Evolutionary conservation across 2,329 filamentous ascomycete genomes (phyloP).

Genomic region (Calonectria naviculata): DNA sequence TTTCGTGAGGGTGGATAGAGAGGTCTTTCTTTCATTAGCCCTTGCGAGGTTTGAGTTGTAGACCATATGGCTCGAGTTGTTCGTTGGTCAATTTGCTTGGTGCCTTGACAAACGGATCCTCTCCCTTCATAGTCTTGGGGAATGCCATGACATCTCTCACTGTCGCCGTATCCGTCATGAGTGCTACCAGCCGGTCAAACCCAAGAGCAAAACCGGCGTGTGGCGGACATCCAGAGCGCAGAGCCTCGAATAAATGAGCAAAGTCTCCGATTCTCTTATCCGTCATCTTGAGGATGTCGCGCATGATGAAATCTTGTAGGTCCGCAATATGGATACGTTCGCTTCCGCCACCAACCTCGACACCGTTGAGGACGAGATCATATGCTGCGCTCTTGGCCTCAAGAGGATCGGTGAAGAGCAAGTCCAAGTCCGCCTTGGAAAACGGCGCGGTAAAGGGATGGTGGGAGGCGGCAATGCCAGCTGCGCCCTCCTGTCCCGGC

Average conservation of each 20-base stretch:
- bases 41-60: constrained; percentile 41
- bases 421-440: constrained; percentile 75
- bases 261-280: constrained; percentile 82
- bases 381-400: constrained; percentile 87
- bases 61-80: constrained; percentile 60
- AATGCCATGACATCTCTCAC: constrained; percentile 97
- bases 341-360: constrained; percentile 93
- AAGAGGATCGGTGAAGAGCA: constrained; percentile 78
- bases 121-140: constrained; percentile 91
- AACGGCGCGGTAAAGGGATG: constrained; percentile 96
- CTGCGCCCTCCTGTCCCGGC: constrained; percentile 83
- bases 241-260: constrained; percentile 83
- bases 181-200: constrained; percentile 86
- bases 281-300: constrained; percentile 84
- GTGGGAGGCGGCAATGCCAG: constrained; percentile 88
- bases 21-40: neutral
- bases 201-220: constrained; percentile 95
- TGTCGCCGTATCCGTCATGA: constrained; percentile 80
- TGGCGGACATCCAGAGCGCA: constrained; percentile 89
- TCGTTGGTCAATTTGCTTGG: constrained; percentile 75
- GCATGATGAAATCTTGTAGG: constrained; percentile 87
- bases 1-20: neutral
- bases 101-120: constrained; percentile 85
- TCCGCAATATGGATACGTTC: constrained; percentile 88
- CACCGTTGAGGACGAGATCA: constrained; percentile 94